These are phyloP conservation scores for Lentinula novae-zelandiae DNA, from an alignment of 1,284 basidiomycete genomes.

Conservation along the genomic window DNA sequence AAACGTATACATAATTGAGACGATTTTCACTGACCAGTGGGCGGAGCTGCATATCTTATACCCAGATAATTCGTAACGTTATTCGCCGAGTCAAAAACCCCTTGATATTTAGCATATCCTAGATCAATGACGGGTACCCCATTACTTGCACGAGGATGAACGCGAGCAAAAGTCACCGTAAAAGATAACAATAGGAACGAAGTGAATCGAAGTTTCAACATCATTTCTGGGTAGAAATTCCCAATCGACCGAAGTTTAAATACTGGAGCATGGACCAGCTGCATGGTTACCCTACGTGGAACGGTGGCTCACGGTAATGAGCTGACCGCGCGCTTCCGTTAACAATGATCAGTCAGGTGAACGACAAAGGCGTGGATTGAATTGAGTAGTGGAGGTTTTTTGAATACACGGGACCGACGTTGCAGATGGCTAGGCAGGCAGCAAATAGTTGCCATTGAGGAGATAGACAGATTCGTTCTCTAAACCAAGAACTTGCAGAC, in stretches of 20 bases:
- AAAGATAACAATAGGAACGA: neutral
- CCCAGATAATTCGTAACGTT: constrained; percentile 27
- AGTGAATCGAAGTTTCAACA: neutral
- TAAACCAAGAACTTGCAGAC: no score
- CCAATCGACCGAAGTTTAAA: no score
- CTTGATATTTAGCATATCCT: constrained; percentile 30
- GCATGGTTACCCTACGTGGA: no score
- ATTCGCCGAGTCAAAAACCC: constrained; percentile 18
- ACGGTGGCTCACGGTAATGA: neutral
- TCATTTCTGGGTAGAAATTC: neutral
- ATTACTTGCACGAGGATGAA: neutral
- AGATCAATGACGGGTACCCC: constrained; percentile 21
- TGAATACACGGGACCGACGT: no score
- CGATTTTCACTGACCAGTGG: constrained; percentile 21
- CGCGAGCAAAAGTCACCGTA: neutral
- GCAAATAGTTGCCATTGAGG: no score
- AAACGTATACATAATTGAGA: neutral
- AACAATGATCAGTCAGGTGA: no score
- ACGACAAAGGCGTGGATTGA: no score
- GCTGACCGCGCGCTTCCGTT: neutral
- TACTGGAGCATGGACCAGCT: no score
- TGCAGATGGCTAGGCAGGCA: no score
- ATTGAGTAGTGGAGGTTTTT: no score
- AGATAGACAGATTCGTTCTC: no score
- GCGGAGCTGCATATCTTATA: constrained; percentile 30